Conservation (phyloP, 345 rosid species). For the Heritiera littoralis region DNA sequence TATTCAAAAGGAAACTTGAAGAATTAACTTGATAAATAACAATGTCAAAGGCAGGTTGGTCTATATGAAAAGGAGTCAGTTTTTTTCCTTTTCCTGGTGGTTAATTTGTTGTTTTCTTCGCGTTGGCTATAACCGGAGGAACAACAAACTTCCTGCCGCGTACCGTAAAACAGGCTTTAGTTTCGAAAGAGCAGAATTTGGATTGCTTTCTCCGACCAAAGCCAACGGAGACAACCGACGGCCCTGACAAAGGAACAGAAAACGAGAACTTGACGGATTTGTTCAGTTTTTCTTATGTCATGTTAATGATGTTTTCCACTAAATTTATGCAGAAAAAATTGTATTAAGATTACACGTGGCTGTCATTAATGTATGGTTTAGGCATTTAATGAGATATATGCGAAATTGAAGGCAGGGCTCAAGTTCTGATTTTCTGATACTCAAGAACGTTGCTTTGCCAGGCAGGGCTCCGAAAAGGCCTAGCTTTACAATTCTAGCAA, state of each 20-base stretch:
- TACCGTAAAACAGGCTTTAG: not conserved
- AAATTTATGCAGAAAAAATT: not conserved
- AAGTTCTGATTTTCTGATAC: not conserved
- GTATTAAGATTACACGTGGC: not conserved
- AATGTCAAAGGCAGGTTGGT: not conserved
- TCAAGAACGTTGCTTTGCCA: not conserved
- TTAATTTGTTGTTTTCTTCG: not conserved
- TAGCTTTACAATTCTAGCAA: not conserved
- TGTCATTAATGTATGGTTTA: not conserved
- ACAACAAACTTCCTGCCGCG: slow-evolving; percentile 8
- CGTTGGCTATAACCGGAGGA: slow-evolving; percentile 33
- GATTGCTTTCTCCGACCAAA: slow-evolving; percentile 35
- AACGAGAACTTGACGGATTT: not conserved
- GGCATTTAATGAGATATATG: not conserved
- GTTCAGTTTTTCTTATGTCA: not conserved
- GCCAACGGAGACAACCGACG: slow-evolving; percentile 38
- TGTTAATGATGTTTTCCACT: not conserved
- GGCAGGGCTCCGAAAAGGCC: not conserved
- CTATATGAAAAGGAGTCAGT: not conserved
- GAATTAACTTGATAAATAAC: not conserved
- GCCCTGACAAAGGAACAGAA: slow-evolving; percentile 19
- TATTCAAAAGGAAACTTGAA: not conserved
- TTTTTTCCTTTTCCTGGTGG: not conserved
- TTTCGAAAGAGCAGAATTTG: not conserved
- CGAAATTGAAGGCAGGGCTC: not conserved